Percentiles rank a stretch among this genome's conserved stretches.
phyloP scores from a whole-genome alignment of 768 basidiomycete species.

The Bullera alba region DNA sequence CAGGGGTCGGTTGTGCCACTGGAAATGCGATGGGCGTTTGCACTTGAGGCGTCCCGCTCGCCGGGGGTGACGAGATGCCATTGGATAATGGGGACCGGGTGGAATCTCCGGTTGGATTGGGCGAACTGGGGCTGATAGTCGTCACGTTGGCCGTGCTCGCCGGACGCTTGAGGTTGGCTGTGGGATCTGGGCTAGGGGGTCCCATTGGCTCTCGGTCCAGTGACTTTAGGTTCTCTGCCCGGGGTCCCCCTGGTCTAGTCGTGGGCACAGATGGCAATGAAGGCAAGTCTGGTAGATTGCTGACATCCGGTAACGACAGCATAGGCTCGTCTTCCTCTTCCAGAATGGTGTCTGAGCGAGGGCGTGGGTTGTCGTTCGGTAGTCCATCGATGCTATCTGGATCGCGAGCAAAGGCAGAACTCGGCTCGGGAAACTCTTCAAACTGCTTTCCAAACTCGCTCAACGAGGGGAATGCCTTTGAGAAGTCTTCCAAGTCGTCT shows the following conservation, averaged over 20 bases:
- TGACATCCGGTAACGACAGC: constrained; percentile 21
- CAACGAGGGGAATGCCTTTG: constrained; percentile 39
- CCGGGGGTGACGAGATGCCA: neutral
- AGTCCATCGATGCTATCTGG: neutral
- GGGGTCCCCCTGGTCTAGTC: constrained; percentile 13
- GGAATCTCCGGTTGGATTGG: neutral
- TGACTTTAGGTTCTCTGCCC: neutral
- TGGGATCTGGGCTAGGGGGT: constrained; percentile 2
- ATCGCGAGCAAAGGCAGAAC: neutral
- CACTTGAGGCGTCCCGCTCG: neutral
- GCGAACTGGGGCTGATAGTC: neutral
- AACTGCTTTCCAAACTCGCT: constrained; percentile 41
- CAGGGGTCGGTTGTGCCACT: constrained; percentile 1
- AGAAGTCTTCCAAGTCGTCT: constrained; percentile 34
- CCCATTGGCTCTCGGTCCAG: neutral
- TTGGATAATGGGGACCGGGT: neutral
- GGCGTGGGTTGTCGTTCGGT: neutral
- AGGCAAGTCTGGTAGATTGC: constrained; percentile 17
- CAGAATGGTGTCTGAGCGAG: too few relatives aligned
- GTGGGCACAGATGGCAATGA: constrained; percentile 31
- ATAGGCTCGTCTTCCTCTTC: constrained; percentile 3
- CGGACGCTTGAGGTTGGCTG: constrained; percentile 3
- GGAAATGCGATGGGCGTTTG: neutral
- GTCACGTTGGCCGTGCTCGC: constrained; percentile 10
- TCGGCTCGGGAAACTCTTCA: neutral